phyloP scores from a whole-genome alignment of 2,329 filamentous ascomycete species.

The Tolypocladium pustulatum region DNA sequence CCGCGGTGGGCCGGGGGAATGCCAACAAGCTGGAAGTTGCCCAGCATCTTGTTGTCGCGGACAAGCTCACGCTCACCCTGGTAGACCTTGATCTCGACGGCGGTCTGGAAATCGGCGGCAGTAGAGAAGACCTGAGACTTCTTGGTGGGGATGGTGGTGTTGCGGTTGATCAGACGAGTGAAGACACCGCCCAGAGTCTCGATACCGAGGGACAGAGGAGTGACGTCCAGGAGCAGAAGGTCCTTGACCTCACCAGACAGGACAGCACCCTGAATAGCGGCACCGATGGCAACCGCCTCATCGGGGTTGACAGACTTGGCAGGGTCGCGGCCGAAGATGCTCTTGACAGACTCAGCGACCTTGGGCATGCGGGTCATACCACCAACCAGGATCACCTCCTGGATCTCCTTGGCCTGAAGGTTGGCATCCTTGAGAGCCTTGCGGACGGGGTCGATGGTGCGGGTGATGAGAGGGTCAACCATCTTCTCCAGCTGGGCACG shows the following conservation, averaged over 20 bases:
- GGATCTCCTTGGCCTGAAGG: conserved; percentile 84
- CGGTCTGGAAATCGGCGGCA: conserved; percentile 94
- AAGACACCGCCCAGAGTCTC: conserved; percentile 97
- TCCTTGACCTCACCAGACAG: conserved; percentile 95
- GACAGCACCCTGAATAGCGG: conserved; percentile 93
- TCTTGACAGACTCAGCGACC: conserved; percentile 92
- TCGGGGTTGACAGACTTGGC: conserved; percentile 98
- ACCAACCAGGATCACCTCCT: conserved; percentile 96
- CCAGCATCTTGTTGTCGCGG: conserved; percentile 95
- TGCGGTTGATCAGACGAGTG: conserved; percentile 96
- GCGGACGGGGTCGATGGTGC: conserved; percentile 84
- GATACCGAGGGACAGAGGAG: conserved; percentile 92
- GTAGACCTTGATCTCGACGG: conserved; percentile 99
- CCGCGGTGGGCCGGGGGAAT: conserved; percentile 94
- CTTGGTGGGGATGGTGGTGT: conserved; percentile 98
- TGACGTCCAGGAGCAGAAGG: conserved; percentile 89
- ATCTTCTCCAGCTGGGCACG: conserved; percentile 88
- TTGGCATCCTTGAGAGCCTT: conserved; percentile 95
- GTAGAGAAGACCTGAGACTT: conserved; percentile 98
- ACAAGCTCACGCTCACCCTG: conserved; percentile 99
- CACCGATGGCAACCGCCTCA: conserved; percentile 95
- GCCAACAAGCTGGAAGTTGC: conserved; percentile 98
- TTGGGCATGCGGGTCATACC: conserved; percentile 99
- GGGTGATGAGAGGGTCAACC: conserved; percentile 78
- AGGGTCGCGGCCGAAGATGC: conserved; percentile 90